Evolutionary conservation across 805 yeast genomes (phyloP).

Genomic region (Saccharomycopsis fodiens): DNA sequence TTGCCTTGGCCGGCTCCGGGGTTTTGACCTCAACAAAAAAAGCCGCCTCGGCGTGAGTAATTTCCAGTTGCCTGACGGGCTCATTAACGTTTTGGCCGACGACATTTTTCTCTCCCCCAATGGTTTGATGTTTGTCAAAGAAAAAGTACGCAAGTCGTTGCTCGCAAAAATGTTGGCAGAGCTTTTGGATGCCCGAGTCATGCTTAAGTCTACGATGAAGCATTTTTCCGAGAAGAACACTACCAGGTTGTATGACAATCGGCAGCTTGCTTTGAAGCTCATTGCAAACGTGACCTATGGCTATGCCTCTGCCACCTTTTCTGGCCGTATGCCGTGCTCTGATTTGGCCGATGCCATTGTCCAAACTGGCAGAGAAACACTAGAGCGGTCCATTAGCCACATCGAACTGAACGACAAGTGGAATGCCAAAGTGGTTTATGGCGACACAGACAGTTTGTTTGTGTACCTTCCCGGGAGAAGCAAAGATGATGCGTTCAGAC

Average conservation of each 20-base stretch:
- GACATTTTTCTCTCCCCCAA: slow-evolving; percentile 74
- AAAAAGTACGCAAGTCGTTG: slow-evolving; percentile 58
- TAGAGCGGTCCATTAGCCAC: slow-evolving; percentile 57
- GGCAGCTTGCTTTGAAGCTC: slow-evolving; percentile 81
- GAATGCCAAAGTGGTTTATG: slow-evolving; percentile 93
- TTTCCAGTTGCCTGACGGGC: slow-evolving; percentile 47
- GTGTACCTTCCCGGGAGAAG: slow-evolving; percentile 83
- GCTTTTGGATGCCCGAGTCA: slow-evolving; percentile 68
- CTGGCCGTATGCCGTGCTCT: slow-evolving; percentile 96
- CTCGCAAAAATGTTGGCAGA: slow-evolving; percentile 82
- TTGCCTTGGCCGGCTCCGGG: slow-evolving; percentile 52
- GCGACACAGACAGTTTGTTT: slow-evolving; percentile 93
- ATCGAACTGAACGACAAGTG: slow-evolving; percentile 56
- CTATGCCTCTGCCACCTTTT: slow-evolving; percentile 87
- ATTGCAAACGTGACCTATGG: slow-evolving; percentile 97
- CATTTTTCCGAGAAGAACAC: slow-evolving; percentile 34
- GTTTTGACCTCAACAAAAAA: slow-evolving; percentile 35
- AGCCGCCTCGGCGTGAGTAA: slow-evolving; percentile 48
- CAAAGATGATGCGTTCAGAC: slow-evolving; percentile 63
- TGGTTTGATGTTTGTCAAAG: slow-evolving; percentile 71
- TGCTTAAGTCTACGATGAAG: slow-evolving; percentile 71
- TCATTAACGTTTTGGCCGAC: slow-evolving; percentile 44
- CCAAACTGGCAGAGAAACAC: slow-evolving; percentile 79
- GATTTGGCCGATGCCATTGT: slow-evolving; percentile 95
- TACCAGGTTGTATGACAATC: slow-evolving; percentile 46